Base-by-base conservation (phyloP, 495 filamentous ascomycete species). In the Niebla homalea region DNA sequence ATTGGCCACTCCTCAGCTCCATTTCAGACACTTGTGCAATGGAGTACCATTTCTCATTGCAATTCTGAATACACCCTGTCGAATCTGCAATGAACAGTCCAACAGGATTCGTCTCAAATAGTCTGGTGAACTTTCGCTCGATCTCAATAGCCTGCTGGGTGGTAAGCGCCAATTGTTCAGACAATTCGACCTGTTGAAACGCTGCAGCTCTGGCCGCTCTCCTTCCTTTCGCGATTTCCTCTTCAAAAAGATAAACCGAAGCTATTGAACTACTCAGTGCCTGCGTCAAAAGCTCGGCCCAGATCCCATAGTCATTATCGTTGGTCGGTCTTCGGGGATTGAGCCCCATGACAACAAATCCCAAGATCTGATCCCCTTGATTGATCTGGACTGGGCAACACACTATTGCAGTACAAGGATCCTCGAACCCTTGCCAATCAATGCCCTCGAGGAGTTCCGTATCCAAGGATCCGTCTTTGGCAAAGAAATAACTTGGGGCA, bases 21-120 rank as follows among this genome's bases (percentile, higher is more conserved):
- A 67, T 63, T 52, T 73, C 70, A 16, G 76, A 71, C 44, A 82
- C 74, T 38, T 73, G 64, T 0, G 77, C 76, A 32, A 83, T 81
- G 54, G 80, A 75, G 65, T 79, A 80, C 80, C 81, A 85, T 55
- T 77, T 81, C 41, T 84, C 79, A 60, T 87, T 87, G 53, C 76
- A 80, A 59, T 81, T 85, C n/a, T 70, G 79, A 49, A 85, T 77
- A 26, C 69, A 64, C 0, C 82, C 82, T 25, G 63, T 50, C 1
- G 73, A 68, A 57, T 83, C 70, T 39, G 81, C 80, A 56, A 85
- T 85, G 58, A 86, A 84, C 66, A 86, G 74, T 8, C 82, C 82
- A 0, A 83, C 80, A 7, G 81, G 82, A 4, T 79, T 76, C 52
- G 83, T 82, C 60, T 84, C 82, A 7, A 81, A 79, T 80, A 86